A percentile compares a stretch with the other conserved stretches of the same genome.
Conservation (phyloP, 306 rosid species). For the Rosa multiflora region DNA sequence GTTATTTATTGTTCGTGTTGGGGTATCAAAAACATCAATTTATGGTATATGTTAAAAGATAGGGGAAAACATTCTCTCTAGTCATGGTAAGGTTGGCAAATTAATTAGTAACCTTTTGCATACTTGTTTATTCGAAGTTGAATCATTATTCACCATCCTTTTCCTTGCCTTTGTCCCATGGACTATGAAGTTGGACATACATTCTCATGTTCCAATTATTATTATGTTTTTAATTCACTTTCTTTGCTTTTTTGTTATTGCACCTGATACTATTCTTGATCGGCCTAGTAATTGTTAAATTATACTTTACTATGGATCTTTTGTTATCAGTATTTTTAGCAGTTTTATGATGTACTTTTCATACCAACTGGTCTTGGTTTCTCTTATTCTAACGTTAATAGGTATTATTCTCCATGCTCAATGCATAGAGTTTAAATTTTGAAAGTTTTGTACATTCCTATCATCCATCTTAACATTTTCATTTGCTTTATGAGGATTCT, state of each 20-base stretch:
- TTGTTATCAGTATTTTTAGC: background rate
- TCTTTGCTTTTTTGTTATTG: background rate
- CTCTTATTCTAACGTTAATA: background rate
- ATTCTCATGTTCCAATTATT: background rate
- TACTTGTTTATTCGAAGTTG: too few relatives aligned
- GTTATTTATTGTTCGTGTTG: conserved; percentile 12
- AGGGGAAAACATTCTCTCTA: background rate
- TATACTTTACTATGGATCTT: background rate
- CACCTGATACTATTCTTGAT: background rate
- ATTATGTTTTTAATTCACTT: background rate
- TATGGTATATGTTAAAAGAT: background rate
- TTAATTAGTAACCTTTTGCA: background rate
- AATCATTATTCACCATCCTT: background rate
- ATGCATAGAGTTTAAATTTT: background rate
- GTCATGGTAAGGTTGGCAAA: conserved; percentile 1
- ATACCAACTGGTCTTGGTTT: background rate
- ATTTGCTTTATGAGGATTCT: background rate
- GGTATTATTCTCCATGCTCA: background rate
- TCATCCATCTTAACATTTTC: background rate
- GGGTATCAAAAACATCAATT: background rate
- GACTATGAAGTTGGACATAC: background rate
- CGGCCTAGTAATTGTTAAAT: background rate
- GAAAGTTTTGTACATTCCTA: background rate
- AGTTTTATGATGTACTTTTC: background rate
- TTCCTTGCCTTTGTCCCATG: background rate